Conservation (phyloP, 1,139 yeast species). For the Yamadazyma diospyri region DNA sequence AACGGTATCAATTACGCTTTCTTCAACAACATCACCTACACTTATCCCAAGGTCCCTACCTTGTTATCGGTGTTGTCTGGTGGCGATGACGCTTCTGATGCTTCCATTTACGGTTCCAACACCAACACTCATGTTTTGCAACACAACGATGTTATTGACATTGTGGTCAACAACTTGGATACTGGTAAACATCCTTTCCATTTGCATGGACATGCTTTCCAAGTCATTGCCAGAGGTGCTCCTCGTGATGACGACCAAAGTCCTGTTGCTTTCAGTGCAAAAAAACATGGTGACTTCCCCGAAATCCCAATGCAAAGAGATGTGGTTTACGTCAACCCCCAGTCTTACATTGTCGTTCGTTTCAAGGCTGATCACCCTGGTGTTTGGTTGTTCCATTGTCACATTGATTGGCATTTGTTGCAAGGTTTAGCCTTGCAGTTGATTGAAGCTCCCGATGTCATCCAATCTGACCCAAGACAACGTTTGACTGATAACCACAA, state of each 20-base stretch:
- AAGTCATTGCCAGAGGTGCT: constrained; percentile 60
- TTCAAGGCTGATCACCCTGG: constrained; percentile 84
- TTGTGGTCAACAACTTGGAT: constrained; percentile 70
- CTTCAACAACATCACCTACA: constrained; percentile 64
- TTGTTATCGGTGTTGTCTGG: constrained; percentile 54
- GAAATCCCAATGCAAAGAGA: constrained; percentile 64
- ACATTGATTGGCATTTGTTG: constrained; percentile 89
- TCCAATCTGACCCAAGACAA: constrained; percentile 38
- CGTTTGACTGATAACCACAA: constrained; percentile 45
- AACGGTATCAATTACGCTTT: constrained; percentile 76
- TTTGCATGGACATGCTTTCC: constrained; percentile 83
- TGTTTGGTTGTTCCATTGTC: constrained; percentile 93
- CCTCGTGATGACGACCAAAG: constrained; percentile 47
- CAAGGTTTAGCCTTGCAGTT: constrained; percentile 77
- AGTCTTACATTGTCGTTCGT: constrained; percentile 63
- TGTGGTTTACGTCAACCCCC: constrained; percentile 59
- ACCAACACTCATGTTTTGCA: constrained; percentile 61
- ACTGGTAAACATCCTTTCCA: constrained; percentile 95
- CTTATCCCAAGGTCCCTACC: constrained; percentile 65
- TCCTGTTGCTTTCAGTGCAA: constrained; percentile 48
- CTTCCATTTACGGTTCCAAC: constrained; percentile 63
- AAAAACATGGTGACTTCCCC: constrained; percentile 54
- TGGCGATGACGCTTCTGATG: constrained; percentile 43
- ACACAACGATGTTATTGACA: constrained; percentile 61
- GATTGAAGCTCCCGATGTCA: constrained; percentile 66